These are phyloP conservation scores for Mortierella sp. DNA, from an alignment of 371 early-diverging fungal species.

Conservation along the genomic window DNA sequence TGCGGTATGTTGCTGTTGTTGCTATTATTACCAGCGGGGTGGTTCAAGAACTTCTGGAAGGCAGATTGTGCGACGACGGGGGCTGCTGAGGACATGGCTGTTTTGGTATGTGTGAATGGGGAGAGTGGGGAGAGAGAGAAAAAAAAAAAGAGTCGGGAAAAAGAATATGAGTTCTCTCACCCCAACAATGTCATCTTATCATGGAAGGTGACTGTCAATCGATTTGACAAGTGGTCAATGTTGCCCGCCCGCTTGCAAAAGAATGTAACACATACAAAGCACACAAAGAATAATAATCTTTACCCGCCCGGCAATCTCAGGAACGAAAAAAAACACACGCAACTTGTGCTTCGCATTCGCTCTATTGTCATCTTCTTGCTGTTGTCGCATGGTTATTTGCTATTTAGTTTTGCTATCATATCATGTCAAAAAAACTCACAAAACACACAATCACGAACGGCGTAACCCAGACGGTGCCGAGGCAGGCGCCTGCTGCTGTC, in stretches of 20 bases:
- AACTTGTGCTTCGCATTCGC: background rate
- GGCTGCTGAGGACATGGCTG: conserved; percentile 64
- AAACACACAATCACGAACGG: background rate
- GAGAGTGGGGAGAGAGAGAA: conserved; percentile 33
- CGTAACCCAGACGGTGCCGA: conserved; percentile 12
- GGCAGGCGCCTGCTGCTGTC: background rate
- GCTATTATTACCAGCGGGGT: conserved; percentile 76
- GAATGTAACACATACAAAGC: background rate
- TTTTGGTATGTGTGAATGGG: background rate
- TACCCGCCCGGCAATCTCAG: conserved; percentile 14
- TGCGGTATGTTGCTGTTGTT: background rate
- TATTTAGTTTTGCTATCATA: background rate
- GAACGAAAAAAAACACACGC: background rate
- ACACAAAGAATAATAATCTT: background rate
- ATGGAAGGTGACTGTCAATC: background rate
- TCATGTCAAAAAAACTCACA: background rate
- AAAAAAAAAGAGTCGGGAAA: conserved; percentile 17
- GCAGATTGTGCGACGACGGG: conserved; percentile 68
- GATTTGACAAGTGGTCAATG: background rate
- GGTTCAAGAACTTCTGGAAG: conserved; percentile 80
- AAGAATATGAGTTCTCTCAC: conserved; percentile 1
- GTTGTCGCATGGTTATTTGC: background rate
- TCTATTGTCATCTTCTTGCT: too few relatives aligned
- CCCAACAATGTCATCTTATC: conserved; percentile 9
- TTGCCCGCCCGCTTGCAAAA: conserved; percentile 3